Conservation (phyloP, 2,329 filamentous ascomycete genomes). For the Sphaerulina populicola region DNA sequence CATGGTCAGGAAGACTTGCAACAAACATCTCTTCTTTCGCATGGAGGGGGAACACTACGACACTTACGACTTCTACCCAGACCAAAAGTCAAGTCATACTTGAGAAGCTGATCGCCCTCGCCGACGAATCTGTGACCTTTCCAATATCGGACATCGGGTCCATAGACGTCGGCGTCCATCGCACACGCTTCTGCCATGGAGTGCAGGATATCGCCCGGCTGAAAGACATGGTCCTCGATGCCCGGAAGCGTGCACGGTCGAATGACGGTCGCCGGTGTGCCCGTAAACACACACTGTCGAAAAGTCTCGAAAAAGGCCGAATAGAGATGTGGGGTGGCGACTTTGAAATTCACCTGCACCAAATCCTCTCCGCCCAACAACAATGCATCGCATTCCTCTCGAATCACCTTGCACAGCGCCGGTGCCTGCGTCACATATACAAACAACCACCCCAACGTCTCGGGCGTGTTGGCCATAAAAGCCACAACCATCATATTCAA, state of each 20-base stretch:
- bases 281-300: constrained; percentile 9
- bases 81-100: constrained; percentile 9
- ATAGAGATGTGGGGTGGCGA: constrained; percentile 6
- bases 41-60: no score
- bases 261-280: constrained; percentile 7
- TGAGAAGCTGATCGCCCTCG: constrained; percentile 5
- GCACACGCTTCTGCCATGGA: constrained; percentile 5
- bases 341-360: neutral
- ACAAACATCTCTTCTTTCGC: neutral
- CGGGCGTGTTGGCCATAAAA: constrained; percentile 8
- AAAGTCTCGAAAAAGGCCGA: constrained; percentile 11
- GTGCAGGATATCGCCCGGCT: constrained; percentile 6
- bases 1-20: neutral
- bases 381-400: constrained; percentile 9
- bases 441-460: constrained; percentile 8
- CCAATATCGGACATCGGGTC: constrained; percentile 4
- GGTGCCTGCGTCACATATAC: constrained; percentile 4
- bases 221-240: constrained; percentile 7
- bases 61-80: constrained; percentile 9
- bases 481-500: constrained; percentile 11
- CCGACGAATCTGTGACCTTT: constrained; percentile 10
- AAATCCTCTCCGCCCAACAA: constrained; percentile 1
- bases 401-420: constrained; percentile 4
- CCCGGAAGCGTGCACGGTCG: constrained; percentile 8
- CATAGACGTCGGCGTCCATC: constrained; percentile 9